Conservation (phyloP, 306 rosid species). For the Begonia peltatifolia region DNA sequence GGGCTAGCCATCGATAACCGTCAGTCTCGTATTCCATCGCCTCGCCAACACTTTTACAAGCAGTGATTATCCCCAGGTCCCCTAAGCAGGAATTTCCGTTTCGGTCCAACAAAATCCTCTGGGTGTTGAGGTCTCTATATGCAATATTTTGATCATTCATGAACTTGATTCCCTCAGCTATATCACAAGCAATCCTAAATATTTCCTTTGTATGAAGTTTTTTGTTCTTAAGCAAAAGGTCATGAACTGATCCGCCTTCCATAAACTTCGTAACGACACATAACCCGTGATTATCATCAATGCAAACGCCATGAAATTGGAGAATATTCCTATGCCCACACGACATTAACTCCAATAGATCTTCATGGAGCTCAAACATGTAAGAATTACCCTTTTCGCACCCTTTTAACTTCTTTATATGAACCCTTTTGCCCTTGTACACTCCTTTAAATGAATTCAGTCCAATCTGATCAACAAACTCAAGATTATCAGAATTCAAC, state of each 20-base stretch:
- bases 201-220: constrained; percentile 68
- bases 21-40: constrained; percentile 90
- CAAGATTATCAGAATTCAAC: constrained; percentile 64
- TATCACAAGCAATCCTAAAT: constrained; percentile 59
- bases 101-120: constrained; percentile 66
- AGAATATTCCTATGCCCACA: constrained; percentile 76
- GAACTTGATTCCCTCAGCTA: constrained; percentile 86
- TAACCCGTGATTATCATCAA: constrained; percentile 83
- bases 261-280: constrained; percentile 76
- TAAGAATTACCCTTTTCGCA: constrained; percentile 86
- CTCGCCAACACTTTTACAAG: constrained; percentile 72
- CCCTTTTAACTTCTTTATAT: constrained; percentile 83
- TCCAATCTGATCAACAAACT: constrained; percentile 65
- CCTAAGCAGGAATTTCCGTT: constrained; percentile 88
- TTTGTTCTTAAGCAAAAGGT: constrained; percentile 60
- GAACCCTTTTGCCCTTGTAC: constrained; percentile 71
- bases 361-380: constrained; percentile 65
- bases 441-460: constrained; percentile 69
- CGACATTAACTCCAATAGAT: constrained; percentile 73
- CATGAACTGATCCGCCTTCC: constrained; percentile 81
- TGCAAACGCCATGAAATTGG: constrained; percentile 67
- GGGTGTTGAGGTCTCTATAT: constrained; percentile 71
- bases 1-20: constrained; percentile 96
- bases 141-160: constrained; percentile 81
- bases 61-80: constrained; percentile 78